Base-by-base conservation (phyloP, 345 rosid species). In the Aurinia saxatilis region DNA sequence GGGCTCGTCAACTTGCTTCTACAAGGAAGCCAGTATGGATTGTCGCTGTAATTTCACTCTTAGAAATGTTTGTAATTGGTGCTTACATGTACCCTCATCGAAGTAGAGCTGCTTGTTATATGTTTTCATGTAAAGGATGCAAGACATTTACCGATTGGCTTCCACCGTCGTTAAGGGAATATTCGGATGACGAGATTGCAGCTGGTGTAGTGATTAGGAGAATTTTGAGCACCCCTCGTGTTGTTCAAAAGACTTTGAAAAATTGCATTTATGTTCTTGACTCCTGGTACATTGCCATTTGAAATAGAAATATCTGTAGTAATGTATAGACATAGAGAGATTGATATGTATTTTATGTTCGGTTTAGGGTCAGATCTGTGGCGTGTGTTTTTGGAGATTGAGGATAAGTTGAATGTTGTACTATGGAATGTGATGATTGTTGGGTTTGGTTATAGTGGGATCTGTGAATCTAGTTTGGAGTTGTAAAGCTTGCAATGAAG, bases 211-310 rank as follows among this genome's bases (percentile, higher is more conserved):
- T 93, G 56, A 68, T 81, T 67, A 81, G 73, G 60, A 97, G 87
- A 46, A 85, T 93, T 49, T 72, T 90, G 73, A 78, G 41, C 56
- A 69, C 74, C 3, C 87, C 96, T 75, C 79, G 85, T 54, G 59
- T 72, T 61, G 74, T 54, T 39, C 17, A 73, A 29, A 80, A 80
- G 62, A 82, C 45, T 39, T 65, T 98, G n/a, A 27, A 93, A 93
- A 70, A 77, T 93, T 35, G 99, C 99, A 11, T 93, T 93, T 73
- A 78, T 93, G 91, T 93, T 87, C 85, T 84, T 93, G 76, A 87
- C 79, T 77, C 91, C 91, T 16, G 84, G 95, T 49, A 78, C 87
- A 50, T 80, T 93, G 72, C 97, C 99, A 67, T 90, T 93, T 16
- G 99, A 93, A 91, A n/a, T n/a, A n/a, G n/a, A 82, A n/a, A n/a